Conservation (phyloP, 2,329 filamentous ascomycete genomes). For the Stachybotrys chartarum region DNA sequence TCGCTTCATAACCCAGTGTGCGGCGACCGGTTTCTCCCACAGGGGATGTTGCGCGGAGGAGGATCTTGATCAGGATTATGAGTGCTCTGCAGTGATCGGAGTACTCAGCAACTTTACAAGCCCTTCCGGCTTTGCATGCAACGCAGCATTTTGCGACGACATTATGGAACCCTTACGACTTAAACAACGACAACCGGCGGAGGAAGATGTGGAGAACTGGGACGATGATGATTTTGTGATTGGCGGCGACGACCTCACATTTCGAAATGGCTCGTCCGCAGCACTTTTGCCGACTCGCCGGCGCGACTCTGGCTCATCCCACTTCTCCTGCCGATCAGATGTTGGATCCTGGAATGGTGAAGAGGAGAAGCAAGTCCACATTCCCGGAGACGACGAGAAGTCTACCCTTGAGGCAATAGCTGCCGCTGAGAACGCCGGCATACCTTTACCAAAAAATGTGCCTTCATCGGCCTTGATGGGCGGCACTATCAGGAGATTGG, state of each 20-base stretch:
- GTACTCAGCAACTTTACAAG: not conserved
- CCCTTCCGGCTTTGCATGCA: not conserved
- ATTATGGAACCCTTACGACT: conserved; percentile 49
- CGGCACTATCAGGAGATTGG: conserved; percentile 86
- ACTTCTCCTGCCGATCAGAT: conserved; percentile 75
- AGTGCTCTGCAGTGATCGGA: not conserved
- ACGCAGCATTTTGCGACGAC: conserved; percentile 7
- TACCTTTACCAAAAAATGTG: conserved; percentile 81
- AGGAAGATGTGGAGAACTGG: conserved; percentile 66
- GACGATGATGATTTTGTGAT: conserved; percentile 71
- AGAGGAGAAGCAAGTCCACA: conserved; percentile 80
- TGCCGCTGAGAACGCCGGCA: conserved; percentile 80
- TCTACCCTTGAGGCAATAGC: conserved; percentile 81
- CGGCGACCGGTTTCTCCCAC: not conserved
- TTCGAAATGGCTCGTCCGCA: conserved; percentile 43
- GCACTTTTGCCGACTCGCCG: conserved; percentile 40
- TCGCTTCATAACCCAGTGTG: too few species aligned
- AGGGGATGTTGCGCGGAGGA: not conserved
- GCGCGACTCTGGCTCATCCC: conserved; percentile 75
- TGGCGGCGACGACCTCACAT: conserved; percentile 58
- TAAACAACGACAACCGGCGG: conserved; percentile 46
- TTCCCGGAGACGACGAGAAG: conserved; percentile 78
- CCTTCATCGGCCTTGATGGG: conserved; percentile 84
- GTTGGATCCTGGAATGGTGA: conserved; percentile 69
- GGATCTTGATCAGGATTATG: conserved; percentile 1